Conservation (phyloP, 768 basidiomycete species). For the Pisolithus albus region DNA sequence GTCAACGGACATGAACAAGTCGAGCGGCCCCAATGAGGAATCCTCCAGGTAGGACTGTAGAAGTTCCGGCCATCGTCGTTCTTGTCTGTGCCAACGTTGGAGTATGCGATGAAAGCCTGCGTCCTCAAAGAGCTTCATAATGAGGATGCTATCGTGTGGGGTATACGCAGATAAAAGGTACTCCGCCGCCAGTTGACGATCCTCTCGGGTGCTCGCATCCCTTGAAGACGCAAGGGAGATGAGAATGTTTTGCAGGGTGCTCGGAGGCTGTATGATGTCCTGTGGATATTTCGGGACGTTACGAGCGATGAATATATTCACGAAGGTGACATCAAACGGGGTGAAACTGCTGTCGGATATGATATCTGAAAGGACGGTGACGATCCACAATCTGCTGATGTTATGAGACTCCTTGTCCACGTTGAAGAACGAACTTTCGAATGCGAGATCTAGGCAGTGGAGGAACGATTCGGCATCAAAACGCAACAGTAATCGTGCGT, state of each 20-base stretch:
- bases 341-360: slow-evolving; percentile 46
- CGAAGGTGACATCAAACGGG: slow-evolving; percentile 65
- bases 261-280: slow-evolving; percentile 48
- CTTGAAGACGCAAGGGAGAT: slow-evolving; percentile 68
- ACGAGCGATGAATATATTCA: slow-evolving; percentile 93
- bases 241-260: slow-evolving; percentile 67
- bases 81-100: slow-evolving; percentile 70
- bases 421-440: slow-evolving; percentile 89
- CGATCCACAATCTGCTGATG: slow-evolving; percentile 71
- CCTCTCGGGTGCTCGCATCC: slow-evolving; percentile 77
- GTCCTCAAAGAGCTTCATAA: slow-evolving; percentile 62
- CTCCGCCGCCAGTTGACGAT: slow-evolving; percentile 91
- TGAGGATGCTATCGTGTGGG: slow-evolving; percentile 66
- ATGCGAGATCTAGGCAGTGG: slow-evolving; percentile 88
- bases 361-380: slow-evolving; percentile 82
- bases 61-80: slow-evolving; percentile 68
- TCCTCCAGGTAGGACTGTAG: slow-evolving; percentile 73
- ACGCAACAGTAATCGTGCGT: slow-evolving; percentile 71
- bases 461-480: slow-evolving; percentile 94
- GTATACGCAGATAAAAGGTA: slow-evolving; percentile 88
- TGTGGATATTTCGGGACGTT: slow-evolving; percentile 97
- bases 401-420: slow-evolving; percentile 63
- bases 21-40: slow-evolving; percentile 48
- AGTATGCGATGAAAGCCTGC: slow-evolving; percentile 93
- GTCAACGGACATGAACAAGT: slow-evolving; percentile 61